A percentile compares a stretch with the other conserved stretches of the same genome.
Conservation (phyloP, 2,329 filamentous ascomycete genomes). For the Colletotrichum filicis region DNA sequence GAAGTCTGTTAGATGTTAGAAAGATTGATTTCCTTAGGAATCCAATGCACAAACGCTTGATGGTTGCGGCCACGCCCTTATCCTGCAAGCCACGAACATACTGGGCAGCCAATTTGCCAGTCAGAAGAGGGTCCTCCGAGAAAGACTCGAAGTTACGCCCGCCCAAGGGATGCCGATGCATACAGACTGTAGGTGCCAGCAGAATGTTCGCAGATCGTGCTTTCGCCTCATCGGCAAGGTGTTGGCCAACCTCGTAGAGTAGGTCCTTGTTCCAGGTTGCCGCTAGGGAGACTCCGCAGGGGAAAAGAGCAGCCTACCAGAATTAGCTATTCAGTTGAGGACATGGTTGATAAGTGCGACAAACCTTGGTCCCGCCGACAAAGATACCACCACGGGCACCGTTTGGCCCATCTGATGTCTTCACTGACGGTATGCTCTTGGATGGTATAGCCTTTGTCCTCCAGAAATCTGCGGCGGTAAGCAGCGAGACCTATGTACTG, state of each 20-base stretch:
- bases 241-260: constrained; percentile 74
- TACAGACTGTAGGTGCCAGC: constrained; percentile 82
- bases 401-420: constrained; percentile 77
- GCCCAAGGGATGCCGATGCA: constrained; percentile 85
- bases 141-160: constrained; percentile 90
- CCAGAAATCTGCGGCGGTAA: constrained; percentile 76
- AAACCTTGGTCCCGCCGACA: constrained; percentile 72
- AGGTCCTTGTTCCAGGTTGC: constrained; percentile 82
- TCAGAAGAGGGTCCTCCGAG: constrained; percentile 83
- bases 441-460: constrained; percentile 72
- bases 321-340: background rate
- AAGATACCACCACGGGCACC: constrained; percentile 76
- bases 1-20: constrained; percentile 58
- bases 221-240: constrained; percentile 77
- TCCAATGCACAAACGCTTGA: constrained; percentile 71
- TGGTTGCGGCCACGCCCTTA: constrained; percentile 78
- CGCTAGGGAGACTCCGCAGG: constrained; percentile 81
- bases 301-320: constrained; percentile 76
- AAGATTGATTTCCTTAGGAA: background rate
- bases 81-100: constrained; percentile 80
- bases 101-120: constrained; percentile 77
- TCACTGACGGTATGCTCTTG: constrained; percentile 72
- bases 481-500: constrained; percentile 61
- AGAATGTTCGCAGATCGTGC: constrained; percentile 80
- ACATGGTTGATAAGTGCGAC: constrained; percentile 27